Evolutionary conservation across 2,329 filamentous ascomycete genomes (phyloP).

Genomic region (Trematosphaeria pertusa): DNA sequence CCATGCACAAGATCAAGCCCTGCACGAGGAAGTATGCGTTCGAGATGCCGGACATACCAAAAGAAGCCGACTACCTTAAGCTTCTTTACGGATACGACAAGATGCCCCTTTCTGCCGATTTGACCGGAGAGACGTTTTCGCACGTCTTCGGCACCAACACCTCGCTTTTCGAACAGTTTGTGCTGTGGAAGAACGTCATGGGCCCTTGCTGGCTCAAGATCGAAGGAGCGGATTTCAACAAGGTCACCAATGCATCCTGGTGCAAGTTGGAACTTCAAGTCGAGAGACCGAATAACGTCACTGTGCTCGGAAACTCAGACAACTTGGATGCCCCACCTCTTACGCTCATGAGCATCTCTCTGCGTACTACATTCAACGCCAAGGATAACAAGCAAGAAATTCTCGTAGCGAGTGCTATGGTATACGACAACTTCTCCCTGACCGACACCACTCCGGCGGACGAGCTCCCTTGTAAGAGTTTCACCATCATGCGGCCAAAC

Average conservation of each 20-base stretch:
- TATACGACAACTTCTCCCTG: conserved; percentile 89
- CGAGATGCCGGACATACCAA: conserved; percentile 84
- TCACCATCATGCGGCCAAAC: conserved; percentile 87
- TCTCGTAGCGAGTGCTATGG: conserved; percentile 84
- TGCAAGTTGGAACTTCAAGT: conserved; percentile 93
- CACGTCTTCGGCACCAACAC: conserved; percentile 94
- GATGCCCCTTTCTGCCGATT: conserved; percentile 71
- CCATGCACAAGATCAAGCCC: conserved; percentile 91
- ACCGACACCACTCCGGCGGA: conserved; percentile 88
- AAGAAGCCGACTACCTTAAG: conserved; percentile 90
- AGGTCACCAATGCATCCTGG: conserved; percentile 91
- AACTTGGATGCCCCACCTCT: conserved; percentile 83
- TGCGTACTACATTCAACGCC: conserved; percentile 86
- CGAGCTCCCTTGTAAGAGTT: conserved; percentile 85
- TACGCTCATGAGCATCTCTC: conserved; percentile 92
- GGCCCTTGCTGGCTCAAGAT: conserved; percentile 97
- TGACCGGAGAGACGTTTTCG: conserved; percentile 86
- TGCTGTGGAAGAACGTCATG: conserved; percentile 99
- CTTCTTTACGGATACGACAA: conserved; percentile 95
- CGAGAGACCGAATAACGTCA: conserved; percentile 77
- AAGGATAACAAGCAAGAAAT: conserved; percentile 98
- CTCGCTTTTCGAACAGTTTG: conserved; percentile 95
- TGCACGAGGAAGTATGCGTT: conserved; percentile 94
- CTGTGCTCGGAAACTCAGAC: conserved; percentile 76
- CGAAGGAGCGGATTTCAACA: conserved; percentile 79